Percentiles rank a stretch among this genome's conserved stretches.
These are phyloP conservation scores for Amanita pallidorosea DNA, from an alignment of 768 basidiomycete genomes.

Conservation along the genomic window DNA sequence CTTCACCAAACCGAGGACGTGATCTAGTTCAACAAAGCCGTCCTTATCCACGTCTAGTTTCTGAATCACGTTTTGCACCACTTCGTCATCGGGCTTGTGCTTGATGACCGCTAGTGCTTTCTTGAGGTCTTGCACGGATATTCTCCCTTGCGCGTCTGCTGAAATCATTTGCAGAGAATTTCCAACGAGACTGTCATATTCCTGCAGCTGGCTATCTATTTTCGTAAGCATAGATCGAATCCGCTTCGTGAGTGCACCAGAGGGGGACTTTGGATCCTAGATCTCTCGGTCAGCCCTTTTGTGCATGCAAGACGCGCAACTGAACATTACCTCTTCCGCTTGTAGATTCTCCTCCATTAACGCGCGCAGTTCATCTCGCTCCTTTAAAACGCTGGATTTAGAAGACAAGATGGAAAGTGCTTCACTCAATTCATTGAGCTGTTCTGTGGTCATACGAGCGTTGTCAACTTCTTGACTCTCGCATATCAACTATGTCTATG, in stretches of 20 bases:
- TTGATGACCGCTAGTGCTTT: conserved; percentile 90
- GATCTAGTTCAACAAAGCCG: conserved; percentile 90
- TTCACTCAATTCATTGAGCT: conserved; percentile 88
- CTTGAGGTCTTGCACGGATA: conserved; percentile 81
- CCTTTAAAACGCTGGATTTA: conserved; percentile 91
- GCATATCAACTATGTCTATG: conserved; percentile 41
- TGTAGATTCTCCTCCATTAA: conserved; percentile 93
- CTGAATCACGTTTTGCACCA: conserved; percentile 76
- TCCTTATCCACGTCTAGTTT: conserved; percentile 96
- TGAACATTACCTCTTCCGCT: conserved; percentile 61
- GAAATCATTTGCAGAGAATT: conserved; percentile 80
- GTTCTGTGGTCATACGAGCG: conserved; percentile 96
- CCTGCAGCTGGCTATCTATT: conserved; percentile 85
- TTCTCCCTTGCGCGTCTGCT: conserved; percentile 77
- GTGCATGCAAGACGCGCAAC: background rate
- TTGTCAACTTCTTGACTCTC: conserved; percentile 50
- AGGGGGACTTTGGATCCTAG: conserved; percentile 71
- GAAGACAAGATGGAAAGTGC: conserved; percentile 86
- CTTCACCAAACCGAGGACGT: conserved; percentile 80
- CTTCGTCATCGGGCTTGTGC: conserved; percentile 85
- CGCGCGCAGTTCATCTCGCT: conserved; percentile 80
- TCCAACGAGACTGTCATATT: conserved; percentile 84
- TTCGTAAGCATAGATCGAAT: conserved; percentile 94
- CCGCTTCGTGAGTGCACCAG: conserved; percentile 85
- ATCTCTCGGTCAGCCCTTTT: background rate